Conservation (phyloP, 2,329 filamentous ascomycete genomes). For the Trichothecium sympodiale region DNA sequence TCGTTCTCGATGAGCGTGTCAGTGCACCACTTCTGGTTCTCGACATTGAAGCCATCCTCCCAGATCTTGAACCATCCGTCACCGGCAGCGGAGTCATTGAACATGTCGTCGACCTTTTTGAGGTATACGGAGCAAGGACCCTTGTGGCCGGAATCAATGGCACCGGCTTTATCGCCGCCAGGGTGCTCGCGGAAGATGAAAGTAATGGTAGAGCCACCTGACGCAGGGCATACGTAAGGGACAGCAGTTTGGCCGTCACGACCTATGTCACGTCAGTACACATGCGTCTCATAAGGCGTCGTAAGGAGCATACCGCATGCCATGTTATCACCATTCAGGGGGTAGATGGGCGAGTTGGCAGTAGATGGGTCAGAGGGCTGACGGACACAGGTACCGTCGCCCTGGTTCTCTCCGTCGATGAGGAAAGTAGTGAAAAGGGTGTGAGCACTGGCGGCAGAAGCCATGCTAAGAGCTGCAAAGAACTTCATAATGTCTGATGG, state of each 20-base stretch:
- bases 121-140: constrained; percentile 66
- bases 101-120: constrained; percentile 53
- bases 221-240: constrained; percentile 34
- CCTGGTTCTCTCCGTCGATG: constrained; percentile 51
- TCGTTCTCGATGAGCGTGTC: constrained; percentile 55
- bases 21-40: constrained; percentile 53
- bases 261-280: constrained; percentile 19
- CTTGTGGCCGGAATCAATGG: constrained; percentile 50
- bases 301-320: constrained; percentile 49
- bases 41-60: constrained; percentile 52
- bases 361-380: constrained; percentile 44
- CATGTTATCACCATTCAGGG: constrained; percentile 50
- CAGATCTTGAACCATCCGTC: constrained; percentile 72
- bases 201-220: constrained; percentile 44
- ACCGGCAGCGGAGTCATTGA: constrained; percentile 40
- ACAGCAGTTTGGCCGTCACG: constrained; percentile 32
- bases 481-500: constrained; percentile 23
- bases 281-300: not conserved
- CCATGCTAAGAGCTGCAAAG: constrained; percentile 21
- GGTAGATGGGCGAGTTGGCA: constrained; percentile 45
- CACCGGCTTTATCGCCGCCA: constrained; percentile 38
- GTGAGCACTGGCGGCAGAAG: constrained; percentile 36
- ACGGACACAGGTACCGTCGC: constrained; percentile 61
- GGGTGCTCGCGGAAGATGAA: constrained; percentile 57
- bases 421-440: constrained; percentile 54